Evolutionary conservation across 2,329 filamentous ascomycete genomes (phyloP), one percentile per base, ranked within the genome.

Genomic region (Ilyonectria sp.): DNA sequence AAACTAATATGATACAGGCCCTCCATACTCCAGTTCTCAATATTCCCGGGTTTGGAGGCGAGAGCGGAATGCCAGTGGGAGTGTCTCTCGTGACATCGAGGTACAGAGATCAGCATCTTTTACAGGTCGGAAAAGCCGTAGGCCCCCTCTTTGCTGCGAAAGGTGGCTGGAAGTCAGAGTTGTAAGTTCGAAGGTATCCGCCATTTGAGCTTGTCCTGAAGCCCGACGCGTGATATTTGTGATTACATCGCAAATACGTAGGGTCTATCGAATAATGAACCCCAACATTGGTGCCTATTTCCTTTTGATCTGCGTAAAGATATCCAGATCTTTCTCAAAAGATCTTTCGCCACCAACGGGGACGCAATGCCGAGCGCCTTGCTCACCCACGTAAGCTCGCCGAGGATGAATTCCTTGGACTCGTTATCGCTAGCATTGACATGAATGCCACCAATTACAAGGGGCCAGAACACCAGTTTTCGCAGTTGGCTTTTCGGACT

Each of bases 391-490:
- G 29, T 26, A 43, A 76, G 53, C 19, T 70, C 60, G 4, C 40
- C 29, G 0, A 49, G 33, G 29, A 78, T 65, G 52, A 71, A 75
- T 4, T 29, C 26, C 17, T 71, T 64, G 29, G 70, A 69, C 4
- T 50, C 60, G 0, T 55, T 13, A 7, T 70, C 65, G 2, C 63
- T 63, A 8, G 65, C 52, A 1, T 66, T 60, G 1, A 72, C 56
- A 55, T 72, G 68, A 6, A 77, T 66, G 1, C 75, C 76, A 0
- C 69, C 72, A 9, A 78, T 75, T 0, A 76, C 54, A 7, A 77
- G 63, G 47, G 75, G 72, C 76, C 76, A 78, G 1, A 73, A 47
- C n/a, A 72, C 60, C 7, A 74, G 50, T 43, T 71, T 72, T 17
- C 68, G 63, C 9, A 76, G 60, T 8, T 68, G 63, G 6, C 26